These are phyloP conservation scores for Cardiospermum halicacabum DNA, from an alignment of 345 rosid genomes.

Conservation along the genomic window DNA sequence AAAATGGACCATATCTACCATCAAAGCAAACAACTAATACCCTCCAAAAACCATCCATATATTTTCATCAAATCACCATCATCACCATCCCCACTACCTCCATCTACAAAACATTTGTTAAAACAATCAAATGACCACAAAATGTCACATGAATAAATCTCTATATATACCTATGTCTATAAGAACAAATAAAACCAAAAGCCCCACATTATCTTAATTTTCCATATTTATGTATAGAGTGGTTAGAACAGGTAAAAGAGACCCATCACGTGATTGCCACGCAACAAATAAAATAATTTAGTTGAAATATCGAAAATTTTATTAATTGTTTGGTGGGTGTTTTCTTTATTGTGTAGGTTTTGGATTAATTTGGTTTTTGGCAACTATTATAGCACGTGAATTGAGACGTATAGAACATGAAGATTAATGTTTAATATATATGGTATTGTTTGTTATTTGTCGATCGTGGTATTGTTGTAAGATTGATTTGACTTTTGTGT, in stretches of 20 bases:
- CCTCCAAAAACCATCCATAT: neutral
- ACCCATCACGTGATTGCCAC: conserved; percentile 30
- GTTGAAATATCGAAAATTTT: neutral
- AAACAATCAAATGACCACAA: neutral
- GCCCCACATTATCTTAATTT: neutral
- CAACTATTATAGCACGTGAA: neutral
- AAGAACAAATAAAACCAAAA: neutral
- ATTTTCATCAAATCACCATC: neutral
- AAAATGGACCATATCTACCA: neutral
- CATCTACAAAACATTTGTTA: neutral
- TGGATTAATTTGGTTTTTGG: conserved; percentile 5
- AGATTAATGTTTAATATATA: too few relatives aligned
- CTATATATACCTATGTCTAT: too few relatives aligned
- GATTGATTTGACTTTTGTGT: conserved; percentile 1
- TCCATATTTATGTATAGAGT: conserved; percentile 9
- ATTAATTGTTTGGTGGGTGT: neutral
- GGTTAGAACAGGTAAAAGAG: conserved; percentile 33
- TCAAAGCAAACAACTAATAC: neutral
- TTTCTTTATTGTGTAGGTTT: neutral
- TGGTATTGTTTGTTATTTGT: too few relatives aligned
- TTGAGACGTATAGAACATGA: conserved; percentile 11
- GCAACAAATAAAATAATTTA: conserved; percentile 12
- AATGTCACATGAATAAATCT: neutral
- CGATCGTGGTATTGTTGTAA: too few relatives aligned
- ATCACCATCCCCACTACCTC: neutral